Base-by-base conservation (phyloP, 2,329 filamentous ascomycete genomes). In the Cephalotrichum gorgonifer region DNA sequence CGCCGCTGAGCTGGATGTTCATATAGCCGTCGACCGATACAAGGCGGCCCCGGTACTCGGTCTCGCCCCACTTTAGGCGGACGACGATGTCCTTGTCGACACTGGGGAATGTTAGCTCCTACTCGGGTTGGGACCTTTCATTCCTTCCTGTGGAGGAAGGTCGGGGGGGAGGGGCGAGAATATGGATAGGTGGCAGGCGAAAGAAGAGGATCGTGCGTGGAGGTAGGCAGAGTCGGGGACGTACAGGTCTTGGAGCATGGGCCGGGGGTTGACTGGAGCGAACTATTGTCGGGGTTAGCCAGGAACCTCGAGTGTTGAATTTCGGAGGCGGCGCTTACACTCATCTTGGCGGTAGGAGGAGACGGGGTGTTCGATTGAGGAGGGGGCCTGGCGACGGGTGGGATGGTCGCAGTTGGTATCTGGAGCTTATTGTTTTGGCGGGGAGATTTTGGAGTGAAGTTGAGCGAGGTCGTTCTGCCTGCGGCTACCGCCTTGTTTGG, bases 21-120 rank as follows among this genome's bases (percentile, higher is more conserved):
- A 98, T 97, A 75, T 98, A 98, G 63, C 86, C 89, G 72, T 98
- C 93, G 62, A 95, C 87, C 60, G 86, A 91, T 62, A 95, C 86
- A 54, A 98, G 80, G 56, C 81, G 80, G 64, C 93, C 93, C 67
- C 91, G 94, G 79, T 98, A 98, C 68, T 98, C 93, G 52, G 88
- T 93, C 69, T 96, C 85, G 59, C 88, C 89, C 93, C 93, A 98
- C 78, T 98, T 98, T 55, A 98, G 79, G 60, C 90, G 88, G 55
- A 98, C 86, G 54, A 90, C 76, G 62, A 98, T 83, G 62, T 91
- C 81, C 67, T 94, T 86, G 73, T 94, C 86, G 70, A 98, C 86
- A 55, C 85, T 89, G 22, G 48, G n/a, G 11, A 22, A 4, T 20
- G 17, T 39, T 39, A 39, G 35, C 35, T 11, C n/a, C 17, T 22